These are phyloP conservation scores for Mortierella sp. DNA, from an alignment of 371 early-diverging fungal genomes.

Conservation along the genomic window DNA sequence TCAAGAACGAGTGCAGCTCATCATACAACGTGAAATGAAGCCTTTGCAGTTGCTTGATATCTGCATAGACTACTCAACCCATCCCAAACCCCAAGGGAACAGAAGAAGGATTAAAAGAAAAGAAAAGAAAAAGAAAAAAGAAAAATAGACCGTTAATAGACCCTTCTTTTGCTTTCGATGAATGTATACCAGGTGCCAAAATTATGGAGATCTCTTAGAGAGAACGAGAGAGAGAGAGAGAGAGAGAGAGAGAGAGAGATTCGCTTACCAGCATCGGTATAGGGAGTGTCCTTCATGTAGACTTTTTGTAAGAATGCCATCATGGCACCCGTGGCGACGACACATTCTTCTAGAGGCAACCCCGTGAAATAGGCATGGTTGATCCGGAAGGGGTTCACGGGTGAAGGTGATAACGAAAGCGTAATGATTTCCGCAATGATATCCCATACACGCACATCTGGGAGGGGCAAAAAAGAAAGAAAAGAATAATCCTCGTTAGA, in stretches of 20 bases:
- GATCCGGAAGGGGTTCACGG: slow-evolving; percentile 78
- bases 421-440: slow-evolving; percentile 78
- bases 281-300: slow-evolving; percentile 60
- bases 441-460: slow-evolving; percentile 80
- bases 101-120: background rate
- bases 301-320: slow-evolving; percentile 73
- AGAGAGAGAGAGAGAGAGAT: background rate
- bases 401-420: slow-evolving; percentile 63
- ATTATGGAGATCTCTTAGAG: background rate
- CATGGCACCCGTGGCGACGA: slow-evolving; percentile 74
- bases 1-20: slow-evolving; percentile 45
- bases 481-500: background rate
- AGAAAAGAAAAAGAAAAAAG: background rate
- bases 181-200: background rate
- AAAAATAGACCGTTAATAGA: background rate
- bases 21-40: slow-evolving; percentile 44
- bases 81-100: too few relatives aligned
- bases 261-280: slow-evolving; percentile 57
- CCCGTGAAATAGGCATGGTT: slow-evolving; percentile 67
- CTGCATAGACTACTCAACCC: slow-evolving; percentile 26
- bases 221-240: background rate
- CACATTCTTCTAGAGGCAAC: slow-evolving; percentile 69
- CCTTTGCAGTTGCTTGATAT: slow-evolving; percentile 42
- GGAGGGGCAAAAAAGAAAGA: background rate
- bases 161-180: too few relatives aligned